Percentiles rank a stretch among this genome's conserved stretches.
These are phyloP conservation scores for Cardamine resedifolia DNA, from an alignment of 345 rosid genomes.

Conservation along the genomic window DNA sequence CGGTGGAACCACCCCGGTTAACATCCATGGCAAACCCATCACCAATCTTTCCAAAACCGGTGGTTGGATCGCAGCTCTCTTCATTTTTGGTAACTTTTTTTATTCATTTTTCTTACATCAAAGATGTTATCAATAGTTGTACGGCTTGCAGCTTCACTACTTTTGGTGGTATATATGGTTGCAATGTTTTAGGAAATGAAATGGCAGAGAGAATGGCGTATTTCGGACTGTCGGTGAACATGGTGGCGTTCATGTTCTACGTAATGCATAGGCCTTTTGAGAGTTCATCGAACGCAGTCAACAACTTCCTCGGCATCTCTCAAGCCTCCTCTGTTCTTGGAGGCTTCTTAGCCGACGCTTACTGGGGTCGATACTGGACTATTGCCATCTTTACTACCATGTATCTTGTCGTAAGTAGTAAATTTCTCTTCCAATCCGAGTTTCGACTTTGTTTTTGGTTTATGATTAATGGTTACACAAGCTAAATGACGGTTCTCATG, in stretches of 20 bases:
- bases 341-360: constrained; percentile 94
- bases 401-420: constrained; percentile 64
- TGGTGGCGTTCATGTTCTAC: constrained; percentile 91
- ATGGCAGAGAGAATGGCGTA: constrained; percentile 98
- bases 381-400: constrained; percentile 87
- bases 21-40: constrained; percentile 79
- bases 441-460: neutral
- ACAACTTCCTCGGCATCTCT: constrained; percentile 88
- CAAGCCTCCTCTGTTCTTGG: constrained; percentile 91
- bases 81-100: constrained; percentile 81
- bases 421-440: neutral
- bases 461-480: no score
- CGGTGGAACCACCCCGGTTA: constrained; percentile 82
- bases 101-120: neutral
- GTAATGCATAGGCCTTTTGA: constrained; percentile 86
- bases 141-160: neutral
- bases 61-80: constrained; percentile 87
- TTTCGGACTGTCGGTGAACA: constrained; percentile 88
- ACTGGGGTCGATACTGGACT: constrained; percentile 93
- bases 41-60: constrained; percentile 81
- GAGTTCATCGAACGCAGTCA: constrained; percentile 80
- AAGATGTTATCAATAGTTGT: neutral
- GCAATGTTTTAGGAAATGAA: constrained; percentile 67
- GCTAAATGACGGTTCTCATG: neutral
- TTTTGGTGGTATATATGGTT: constrained; percentile 5